Base-by-base conservation (phyloP, 2,329 filamentous ascomycete species). In the Aspergillus brunneoviolaceus region DNA sequence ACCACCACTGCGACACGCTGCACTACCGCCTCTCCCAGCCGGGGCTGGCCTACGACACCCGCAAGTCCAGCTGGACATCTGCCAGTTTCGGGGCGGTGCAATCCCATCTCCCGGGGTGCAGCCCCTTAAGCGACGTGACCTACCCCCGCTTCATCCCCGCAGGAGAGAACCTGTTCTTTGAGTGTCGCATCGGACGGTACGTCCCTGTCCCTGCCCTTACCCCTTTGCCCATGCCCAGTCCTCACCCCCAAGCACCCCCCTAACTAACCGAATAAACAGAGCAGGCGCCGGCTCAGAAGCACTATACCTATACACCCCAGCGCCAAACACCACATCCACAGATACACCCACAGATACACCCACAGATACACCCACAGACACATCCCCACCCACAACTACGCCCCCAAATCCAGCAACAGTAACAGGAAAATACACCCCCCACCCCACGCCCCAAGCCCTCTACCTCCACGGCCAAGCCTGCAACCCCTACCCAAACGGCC, bases 261-360 rank as follows among this genome's bases (percentile, higher is more conserved):
- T 23, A 1, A 23, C 23, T 23, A 23, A 45, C 42, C 4, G 11
- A 27, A 2, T 5, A 4, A 45, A 31, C 33, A 55, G 53, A 49
- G 53, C 53, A 55, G 53, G 53, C 14, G 53, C 53, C 39, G 53
- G 53, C 11, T 55, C 53, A 11, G 53, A 55, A 23, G 42, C 48
- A 11, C 53, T 55, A 2, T 55, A 55, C 12, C 19, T 29, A n/a
- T 55, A 55, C 42, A 19, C 27, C 42, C 53, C 12, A 45, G 16
- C 16, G 5, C 39, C n/a, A 9, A 29, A 7, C 27, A 19, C 14
- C 16, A 45, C 39, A 16, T 7, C 39, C 39, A 45, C 39, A 29
- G 27, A 29, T 29, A 29, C 27, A 29, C 27, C 1, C 39, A 45
- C 39, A 29, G 27, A 29, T 29, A 29, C 27, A 23, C 4, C 3